Evolutionary conservation across 192 early-diverging fungal genomes (phyloP).

Genomic region (Dispira simplex): DNA sequence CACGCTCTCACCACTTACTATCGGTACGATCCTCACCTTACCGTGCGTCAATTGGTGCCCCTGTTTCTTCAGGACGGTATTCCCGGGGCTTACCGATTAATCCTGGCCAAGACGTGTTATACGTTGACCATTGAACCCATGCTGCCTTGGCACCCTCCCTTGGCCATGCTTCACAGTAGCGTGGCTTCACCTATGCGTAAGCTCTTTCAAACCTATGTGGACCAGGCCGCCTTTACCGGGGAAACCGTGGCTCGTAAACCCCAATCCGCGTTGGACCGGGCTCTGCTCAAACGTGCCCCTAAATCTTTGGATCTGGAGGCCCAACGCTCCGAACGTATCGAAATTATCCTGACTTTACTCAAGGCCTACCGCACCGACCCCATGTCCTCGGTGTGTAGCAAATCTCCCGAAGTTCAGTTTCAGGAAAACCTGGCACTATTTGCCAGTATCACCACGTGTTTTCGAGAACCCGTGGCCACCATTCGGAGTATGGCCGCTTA

Average conservation of each 20-base stretch:
- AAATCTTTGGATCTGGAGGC: slow-evolving; percentile 34
- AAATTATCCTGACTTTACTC: slow-evolving; percentile 64
- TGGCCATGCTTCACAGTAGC: slow-evolving; percentile 33
- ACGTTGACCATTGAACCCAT: slow-evolving; percentile 42
- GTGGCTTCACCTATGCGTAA: slow-evolving; percentile 41
- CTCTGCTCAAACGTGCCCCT: slow-evolving; percentile 18
- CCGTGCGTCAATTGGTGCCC: slow-evolving; percentile 55
- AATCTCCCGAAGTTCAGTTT: slow-evolving; percentile 38
- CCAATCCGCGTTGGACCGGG: slow-evolving; percentile 7
- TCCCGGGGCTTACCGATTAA: slow-evolving; percentile 62
- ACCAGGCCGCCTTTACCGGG: neutral
- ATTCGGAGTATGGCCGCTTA: slow-evolving; percentile 60
- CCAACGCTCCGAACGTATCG: slow-evolving; percentile 51
- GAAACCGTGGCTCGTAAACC: slow-evolving; percentile 28
- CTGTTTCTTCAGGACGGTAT: slow-evolving; percentile 48
- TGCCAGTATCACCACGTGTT: slow-evolving; percentile 53
- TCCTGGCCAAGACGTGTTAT: slow-evolving; percentile 61
- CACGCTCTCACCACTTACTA: slow-evolving; percentile 63
- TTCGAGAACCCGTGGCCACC: slow-evolving; percentile 47
- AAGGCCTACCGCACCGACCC: slow-evolving; percentile 64
- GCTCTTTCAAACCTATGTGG: slow-evolving; percentile 30
- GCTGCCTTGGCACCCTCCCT: slow-evolving; percentile 55
- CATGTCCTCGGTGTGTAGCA: slow-evolving; percentile 53
- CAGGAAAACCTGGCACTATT: slow-evolving; percentile 65
- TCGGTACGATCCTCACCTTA: slow-evolving; percentile 56